A percentile compares a stretch with the other conserved stretches of the same genome.
Conservation (phyloP, 345 rosid genomes). For the Gynandropsis gynandra region DNA sequence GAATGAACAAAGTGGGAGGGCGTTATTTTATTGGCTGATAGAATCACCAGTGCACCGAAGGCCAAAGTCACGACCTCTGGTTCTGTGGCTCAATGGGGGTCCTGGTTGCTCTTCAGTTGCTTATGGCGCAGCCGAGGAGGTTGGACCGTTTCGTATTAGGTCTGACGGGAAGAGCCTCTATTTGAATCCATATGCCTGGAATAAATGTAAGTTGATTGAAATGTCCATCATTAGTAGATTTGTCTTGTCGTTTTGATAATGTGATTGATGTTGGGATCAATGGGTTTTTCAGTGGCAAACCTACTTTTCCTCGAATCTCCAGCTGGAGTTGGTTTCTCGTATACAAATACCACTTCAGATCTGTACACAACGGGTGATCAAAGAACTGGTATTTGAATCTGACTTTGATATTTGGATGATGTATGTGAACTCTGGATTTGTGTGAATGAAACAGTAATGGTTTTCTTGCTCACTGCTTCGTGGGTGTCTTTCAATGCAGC, state of each 20-base stretch:
- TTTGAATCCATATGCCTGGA: conserved; percentile 79
- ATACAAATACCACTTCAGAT: conserved; percentile 73
- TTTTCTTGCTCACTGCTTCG: conserved; percentile 5
- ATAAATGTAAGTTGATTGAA: conserved; percentile 36
- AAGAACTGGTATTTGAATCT: conserved; percentile 58
- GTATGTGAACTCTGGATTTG: neutral
- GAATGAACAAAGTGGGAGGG: conserved; percentile 42
- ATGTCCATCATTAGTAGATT: neutral
- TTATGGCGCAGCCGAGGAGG: conserved; percentile 85
- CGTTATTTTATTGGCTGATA: conserved; percentile 71
- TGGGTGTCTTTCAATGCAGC: conserved; percentile 38
- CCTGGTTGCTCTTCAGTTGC: conserved; percentile 97
- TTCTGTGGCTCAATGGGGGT: conserved; percentile 61
- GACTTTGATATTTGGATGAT: conserved; percentile 19
- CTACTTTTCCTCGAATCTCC: conserved; percentile 90
- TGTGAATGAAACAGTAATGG: neutral
- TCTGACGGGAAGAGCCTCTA: conserved; percentile 70
- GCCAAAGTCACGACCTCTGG: too few relatives aligned
- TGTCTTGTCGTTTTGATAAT: neutral
- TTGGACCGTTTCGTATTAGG: conserved; percentile 78
- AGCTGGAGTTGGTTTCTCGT: conserved; percentile 96
- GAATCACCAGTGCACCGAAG: conserved; percentile 20
- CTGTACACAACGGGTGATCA: conserved; percentile 74
- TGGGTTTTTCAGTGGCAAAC: conserved; percentile 63
- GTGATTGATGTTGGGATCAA: neutral